Base-by-base conservation (phyloP, 1,284 basidiomycete genomes). In the Ustilago trichophora region DNA sequence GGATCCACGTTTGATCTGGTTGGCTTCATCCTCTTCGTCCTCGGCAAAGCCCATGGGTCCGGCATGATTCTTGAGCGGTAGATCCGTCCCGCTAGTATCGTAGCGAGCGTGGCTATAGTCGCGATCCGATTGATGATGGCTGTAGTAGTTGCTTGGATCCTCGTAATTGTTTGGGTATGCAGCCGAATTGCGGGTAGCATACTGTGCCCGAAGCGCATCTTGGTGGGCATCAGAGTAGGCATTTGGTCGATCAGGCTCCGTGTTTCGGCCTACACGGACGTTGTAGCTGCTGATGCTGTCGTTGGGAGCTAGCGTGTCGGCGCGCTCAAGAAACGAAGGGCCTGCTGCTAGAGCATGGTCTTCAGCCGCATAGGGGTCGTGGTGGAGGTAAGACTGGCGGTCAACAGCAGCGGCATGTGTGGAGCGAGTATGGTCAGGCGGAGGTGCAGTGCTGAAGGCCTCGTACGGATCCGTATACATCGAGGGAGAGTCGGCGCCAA, bases 31-130 rank as follows among this genome's bases (percentile, higher is more conserved):
- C 6, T 74, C 50, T 43, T 80, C 76, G 46, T 80, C 71, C 24
- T 79, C 77, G 5, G 77, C 76, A 33, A 73, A 79, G 27, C 70
- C 73, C 78, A 80, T 80, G 6, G 41, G 27, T 15, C 48, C 58
- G 6, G 66, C 65, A 47, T 73, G 37, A n/a, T 34, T 38, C 22
- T 55, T 69, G 37, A 76, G 58, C 1, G 77, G 76, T 7, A 76
- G 44, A 19, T 67, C 66, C 5, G 64, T 43, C 6, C 59, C 72
- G 33, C 59, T 69, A 22, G 58, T 55, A n/a, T 51, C 68, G 49
- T 53, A 57, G 1, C 32, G 52, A 13, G 41, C 35, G 25, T 65
- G 60, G 16, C 7, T 25, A 27, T 56, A 65, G 36, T 34, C 45
- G 12, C 26, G 45, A 19, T 49, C 35, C 9, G 26, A 18, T 2